A percentile compares a stretch with the other conserved stretches of the same genome.
Evolutionary conservation across 2,329 filamentous ascomycete genomes (phyloP).

Genomic region (Botrytis paeoniae): DNA sequence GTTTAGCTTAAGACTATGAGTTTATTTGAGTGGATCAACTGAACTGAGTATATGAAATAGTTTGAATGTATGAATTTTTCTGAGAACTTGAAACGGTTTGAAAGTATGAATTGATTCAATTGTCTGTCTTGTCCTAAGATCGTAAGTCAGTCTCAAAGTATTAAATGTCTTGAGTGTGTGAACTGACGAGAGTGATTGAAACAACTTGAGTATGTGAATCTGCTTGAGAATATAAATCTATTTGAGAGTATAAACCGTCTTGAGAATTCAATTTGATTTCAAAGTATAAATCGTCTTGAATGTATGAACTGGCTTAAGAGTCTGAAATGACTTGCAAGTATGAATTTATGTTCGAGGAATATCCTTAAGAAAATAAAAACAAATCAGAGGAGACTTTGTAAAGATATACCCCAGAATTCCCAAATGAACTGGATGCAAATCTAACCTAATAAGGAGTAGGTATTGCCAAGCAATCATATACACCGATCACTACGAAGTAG

Average conservation of each 20-base stretch:
- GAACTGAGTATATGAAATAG: background rate
- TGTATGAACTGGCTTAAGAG: background rate
- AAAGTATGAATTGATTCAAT: background rate
- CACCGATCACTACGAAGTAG: background rate
- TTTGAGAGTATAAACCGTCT: background rate
- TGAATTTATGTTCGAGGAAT: background rate
- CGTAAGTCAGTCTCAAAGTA: background rate
- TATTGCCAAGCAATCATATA: background rate
- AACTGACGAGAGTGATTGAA: background rate
- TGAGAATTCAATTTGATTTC: background rate
- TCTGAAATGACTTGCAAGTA: background rate
- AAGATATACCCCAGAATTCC: background rate
- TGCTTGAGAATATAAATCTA: background rate
- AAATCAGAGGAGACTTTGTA: background rate
- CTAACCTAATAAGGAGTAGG: background rate
- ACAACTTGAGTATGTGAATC: background rate
- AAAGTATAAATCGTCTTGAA: background rate
- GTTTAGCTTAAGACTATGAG: background rate
- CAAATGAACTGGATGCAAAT: background rate
- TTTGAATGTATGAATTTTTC: background rate
- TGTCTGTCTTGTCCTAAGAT: background rate
- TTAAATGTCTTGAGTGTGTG: background rate
- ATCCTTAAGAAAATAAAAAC: background rate
- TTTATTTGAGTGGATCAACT: background rate
- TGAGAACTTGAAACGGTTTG: background rate